phyloP scores from a whole-genome alignment of 2,329 filamentous ascomycete genomes.

The Fusarium proliferatum region DNA sequence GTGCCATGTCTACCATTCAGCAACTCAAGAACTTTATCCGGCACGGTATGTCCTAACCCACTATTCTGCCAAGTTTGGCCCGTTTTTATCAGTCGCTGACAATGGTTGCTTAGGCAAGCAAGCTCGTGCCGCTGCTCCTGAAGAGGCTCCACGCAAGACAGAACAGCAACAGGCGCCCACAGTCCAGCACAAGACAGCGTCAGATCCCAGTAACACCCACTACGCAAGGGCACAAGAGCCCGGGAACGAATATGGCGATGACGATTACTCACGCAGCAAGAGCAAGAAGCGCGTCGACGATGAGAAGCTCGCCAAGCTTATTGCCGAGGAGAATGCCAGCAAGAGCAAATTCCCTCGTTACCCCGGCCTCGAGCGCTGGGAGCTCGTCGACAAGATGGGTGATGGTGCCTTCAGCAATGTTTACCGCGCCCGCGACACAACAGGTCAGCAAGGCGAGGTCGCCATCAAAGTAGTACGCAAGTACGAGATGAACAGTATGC shows the following conservation, averaged over 20 bases:
- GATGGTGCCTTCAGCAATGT: conserved; percentile 99
- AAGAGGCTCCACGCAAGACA: conserved; percentile 63
- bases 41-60: conserved; percentile 69
- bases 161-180: conserved; percentile 62
- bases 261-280: conserved; percentile 62
- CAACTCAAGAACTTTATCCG: conserved; percentile 98
- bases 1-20: conserved; percentile 79
- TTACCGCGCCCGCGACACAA: conserved; percentile 84
- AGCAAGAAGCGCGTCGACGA: conserved; percentile 61
- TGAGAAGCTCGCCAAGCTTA: conserved; percentile 82
- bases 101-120: conserved; percentile 75
- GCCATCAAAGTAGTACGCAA: conserved; percentile 99
- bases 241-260: conserved; percentile 70
- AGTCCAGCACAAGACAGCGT: conserved; percentile 61
- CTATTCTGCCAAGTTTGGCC: neutral
- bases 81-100: conserved; percentile 19
- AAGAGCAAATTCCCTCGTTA: conserved; percentile 83
- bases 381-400: conserved; percentile 95
- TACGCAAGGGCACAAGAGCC: conserved; percentile 58
- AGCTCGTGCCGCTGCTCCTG: conserved; percentile 72
- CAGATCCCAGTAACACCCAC: conserved; percentile 56
- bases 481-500: conserved; percentile 98
- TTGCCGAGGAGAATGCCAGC: conserved; percentile 90
- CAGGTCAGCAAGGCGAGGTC: conserved; percentile 79
- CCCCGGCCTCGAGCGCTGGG: conserved; percentile 70